Conservation (phyloP, 352 stramenopile species). For the Stramenopiles sp. region DNA sequence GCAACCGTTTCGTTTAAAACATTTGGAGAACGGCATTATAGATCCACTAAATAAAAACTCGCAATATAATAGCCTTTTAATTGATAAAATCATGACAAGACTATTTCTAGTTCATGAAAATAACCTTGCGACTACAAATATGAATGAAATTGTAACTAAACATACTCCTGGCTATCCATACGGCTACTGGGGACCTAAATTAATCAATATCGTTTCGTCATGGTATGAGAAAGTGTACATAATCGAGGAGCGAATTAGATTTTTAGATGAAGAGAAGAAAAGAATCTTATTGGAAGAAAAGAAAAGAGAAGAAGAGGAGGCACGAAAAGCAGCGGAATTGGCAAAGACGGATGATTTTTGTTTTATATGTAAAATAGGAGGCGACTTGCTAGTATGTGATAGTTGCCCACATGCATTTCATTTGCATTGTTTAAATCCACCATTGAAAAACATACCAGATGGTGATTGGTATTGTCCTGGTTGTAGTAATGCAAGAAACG, state of each 20-base stretch:
- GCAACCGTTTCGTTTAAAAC: not conserved
- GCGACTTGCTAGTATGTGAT: not conserved
- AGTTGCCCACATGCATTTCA: not conserved
- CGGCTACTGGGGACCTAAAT: not conserved
- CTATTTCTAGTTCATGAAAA: not conserved
- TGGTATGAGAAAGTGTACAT: not conserved
- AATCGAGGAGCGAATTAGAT: not conserved
- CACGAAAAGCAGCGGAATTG: not conserved
- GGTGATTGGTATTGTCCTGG: not conserved
- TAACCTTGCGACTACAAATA: not conserved
- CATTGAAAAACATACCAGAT: not conserved
- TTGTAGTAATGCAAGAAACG: not conserved
- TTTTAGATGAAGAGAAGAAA: not conserved
- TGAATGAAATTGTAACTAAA: not conserved
- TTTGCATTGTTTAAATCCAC: slow-evolving; percentile 1
- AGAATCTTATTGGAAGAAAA: not conserved
- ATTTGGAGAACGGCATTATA: not conserved
- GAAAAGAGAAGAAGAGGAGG: not conserved
- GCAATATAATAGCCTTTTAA: not conserved
- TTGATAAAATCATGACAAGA: not conserved
- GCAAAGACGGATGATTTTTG: not conserved
- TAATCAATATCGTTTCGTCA: not conserved
- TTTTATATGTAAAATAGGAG: not conserved
- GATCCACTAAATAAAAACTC: not conserved
- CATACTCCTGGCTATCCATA: not conserved